Percentiles rank a stretch among this genome's conserved stretches.
Conservation (phyloP, 108 stramenopile species). For the Fragilariopsis cylindrus region DNA sequence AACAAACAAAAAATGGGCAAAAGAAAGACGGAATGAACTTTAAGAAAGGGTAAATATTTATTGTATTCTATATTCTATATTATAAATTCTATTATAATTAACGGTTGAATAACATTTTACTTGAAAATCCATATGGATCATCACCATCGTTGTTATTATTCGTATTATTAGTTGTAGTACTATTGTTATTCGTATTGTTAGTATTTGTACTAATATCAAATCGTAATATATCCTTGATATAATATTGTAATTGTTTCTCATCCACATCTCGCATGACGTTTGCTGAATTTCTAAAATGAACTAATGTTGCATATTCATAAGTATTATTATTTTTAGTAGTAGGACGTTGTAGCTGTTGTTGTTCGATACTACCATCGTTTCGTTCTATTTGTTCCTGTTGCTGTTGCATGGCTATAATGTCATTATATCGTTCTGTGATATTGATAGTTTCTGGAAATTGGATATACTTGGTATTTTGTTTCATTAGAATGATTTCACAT, state of each 20-base stretch:
- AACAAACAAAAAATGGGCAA: no score
- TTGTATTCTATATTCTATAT: not conserved
- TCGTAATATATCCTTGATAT: not conserved
- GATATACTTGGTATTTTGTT: not conserved
- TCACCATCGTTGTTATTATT: no score
- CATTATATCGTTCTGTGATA: not conserved
- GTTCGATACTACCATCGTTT: no score
- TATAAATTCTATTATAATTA: not conserved
- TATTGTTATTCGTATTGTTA: no score
- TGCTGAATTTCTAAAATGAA: constrained; percentile 13
- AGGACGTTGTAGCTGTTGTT: not conserved
- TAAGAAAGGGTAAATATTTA: not conserved
- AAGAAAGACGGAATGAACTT: not conserved
- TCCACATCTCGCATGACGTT: not conserved
- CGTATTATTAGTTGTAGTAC: no score
- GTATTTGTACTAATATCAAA: not conserved
- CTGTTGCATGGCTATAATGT: no score
- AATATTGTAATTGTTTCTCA: not conserved
- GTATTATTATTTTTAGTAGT: no score
- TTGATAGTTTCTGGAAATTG: not conserved
- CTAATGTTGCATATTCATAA: not conserved
- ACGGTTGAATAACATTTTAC: no score
- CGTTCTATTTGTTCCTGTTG: no score
- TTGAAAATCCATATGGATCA: no score
- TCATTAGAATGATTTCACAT: constrained; percentile 6